phyloP scores from a whole-genome alignment of 208 protist species.

The Trypanosoma mega region DNA sequence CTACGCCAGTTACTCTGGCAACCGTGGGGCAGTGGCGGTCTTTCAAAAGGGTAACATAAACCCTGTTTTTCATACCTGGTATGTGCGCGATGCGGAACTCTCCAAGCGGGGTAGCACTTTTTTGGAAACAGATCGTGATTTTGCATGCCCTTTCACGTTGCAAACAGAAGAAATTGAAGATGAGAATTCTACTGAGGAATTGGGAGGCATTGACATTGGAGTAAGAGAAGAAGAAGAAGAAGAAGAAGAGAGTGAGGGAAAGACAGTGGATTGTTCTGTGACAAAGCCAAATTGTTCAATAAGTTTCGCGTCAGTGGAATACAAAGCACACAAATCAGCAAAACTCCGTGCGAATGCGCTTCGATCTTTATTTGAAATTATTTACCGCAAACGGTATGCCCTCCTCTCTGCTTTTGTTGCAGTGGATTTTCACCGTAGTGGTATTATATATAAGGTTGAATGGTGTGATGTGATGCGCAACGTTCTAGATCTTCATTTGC shows the following conservation, averaged over 20 bases:
- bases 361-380: slow-evolving; percentile 53
- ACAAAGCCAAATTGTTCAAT: too few relatives aligned
- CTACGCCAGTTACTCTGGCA: slow-evolving; percentile 90
- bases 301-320: neutral
- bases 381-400: slow-evolving; percentile 73
- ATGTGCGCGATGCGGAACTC: slow-evolving; percentile 7
- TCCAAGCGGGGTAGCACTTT: neutral
- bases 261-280: neutral
- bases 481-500: slow-evolving; percentile 69
- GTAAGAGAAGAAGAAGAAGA: neutral
- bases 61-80: slow-evolving; percentile 86
- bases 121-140: neutral
- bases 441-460: slow-evolving; percentile 83
- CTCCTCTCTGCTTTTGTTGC: slow-evolving; percentile 74
- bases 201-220: neutral
- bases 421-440: slow-evolving; percentile 61
- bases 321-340: neutral
- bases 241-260: neutral
- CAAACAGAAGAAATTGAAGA: neutral
- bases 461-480: slow-evolving; percentile 76
- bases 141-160: neutral
- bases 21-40: slow-evolving; percentile 95
- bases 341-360: slow-evolving; percentile 13
- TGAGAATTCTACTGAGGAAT: neutral
- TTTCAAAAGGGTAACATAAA: slow-evolving; percentile 41